A percentile compares a stretch with the other conserved stretches of the same genome.
Conservation (phyloP, 306 rosid species). For the Canavalia gladiata region DNA sequence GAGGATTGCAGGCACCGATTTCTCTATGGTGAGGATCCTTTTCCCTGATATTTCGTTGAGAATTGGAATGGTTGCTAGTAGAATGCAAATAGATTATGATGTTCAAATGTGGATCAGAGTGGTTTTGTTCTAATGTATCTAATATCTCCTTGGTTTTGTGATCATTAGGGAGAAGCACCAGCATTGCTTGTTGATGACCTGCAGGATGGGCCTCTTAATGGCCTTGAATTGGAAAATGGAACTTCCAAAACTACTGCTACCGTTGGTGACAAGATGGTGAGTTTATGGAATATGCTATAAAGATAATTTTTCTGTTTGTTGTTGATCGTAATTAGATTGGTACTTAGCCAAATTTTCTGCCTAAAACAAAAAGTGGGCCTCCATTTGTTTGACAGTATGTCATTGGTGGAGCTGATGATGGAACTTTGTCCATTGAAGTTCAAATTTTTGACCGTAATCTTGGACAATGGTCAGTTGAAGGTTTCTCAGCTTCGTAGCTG, state of each 20-base stretch:
- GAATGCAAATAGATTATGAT: conserved; percentile 46
- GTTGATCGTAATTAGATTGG: conserved; percentile 50
- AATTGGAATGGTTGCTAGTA: conserved; percentile 9
- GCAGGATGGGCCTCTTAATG: conserved; percentile 63
- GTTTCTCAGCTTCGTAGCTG: conserved; percentile 41
- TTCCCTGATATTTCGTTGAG: conserved; percentile 30
- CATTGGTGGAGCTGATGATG: conserved; percentile 86
- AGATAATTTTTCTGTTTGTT: conserved; percentile 38
- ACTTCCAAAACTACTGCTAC: conserved; percentile 56
- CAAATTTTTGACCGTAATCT: conserved; percentile 72
- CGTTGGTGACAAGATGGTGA: conserved; percentile 77
- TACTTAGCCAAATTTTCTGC: conserved; percentile 50
- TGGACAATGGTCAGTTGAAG: conserved; percentile 75
- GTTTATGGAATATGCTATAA: conserved; percentile 47
- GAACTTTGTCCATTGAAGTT: conserved; percentile 76
- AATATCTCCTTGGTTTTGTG: conserved; percentile 50
- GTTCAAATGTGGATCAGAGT: conserved; percentile 45
- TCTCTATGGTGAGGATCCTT: conserved; percentile 73
- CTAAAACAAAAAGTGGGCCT: conserved; percentile 47
- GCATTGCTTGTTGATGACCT: conserved; percentile 73
- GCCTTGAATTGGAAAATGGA: conserved; percentile 66
- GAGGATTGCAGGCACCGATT: conserved; percentile 53
- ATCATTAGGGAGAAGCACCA: conserved; percentile 89
- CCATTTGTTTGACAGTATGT: conserved; percentile 87
- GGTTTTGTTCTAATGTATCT: conserved; percentile 45